Base-by-base conservation (phyloP, 169 alveolate genomes). In the Eimeria acervulina region DNA sequence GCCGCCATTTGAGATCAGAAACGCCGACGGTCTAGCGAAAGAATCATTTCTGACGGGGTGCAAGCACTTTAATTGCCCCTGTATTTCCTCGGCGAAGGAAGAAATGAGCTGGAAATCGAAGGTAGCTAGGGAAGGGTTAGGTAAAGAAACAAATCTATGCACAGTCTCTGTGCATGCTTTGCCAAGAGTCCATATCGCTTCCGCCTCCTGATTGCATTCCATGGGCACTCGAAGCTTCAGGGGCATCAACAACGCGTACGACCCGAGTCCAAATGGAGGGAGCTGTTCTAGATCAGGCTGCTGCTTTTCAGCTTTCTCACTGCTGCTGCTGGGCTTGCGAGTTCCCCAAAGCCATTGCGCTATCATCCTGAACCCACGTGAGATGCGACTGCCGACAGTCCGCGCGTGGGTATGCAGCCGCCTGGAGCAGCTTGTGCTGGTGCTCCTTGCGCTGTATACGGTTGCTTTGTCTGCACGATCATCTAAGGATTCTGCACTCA, bases 221-320 rank as follows among this genome's bases (percentile, higher is more conserved):
- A 63, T 63, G 1, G 96, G 66, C 59, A 93, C 93, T 13, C 96
- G 85, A 3, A 93, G 90, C 70, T 78, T 59, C 42, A 93, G 40
- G 7, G 96, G 96, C 92, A 93, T 93, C 63, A 93, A 26, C 70
- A 93, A 36, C 40, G 96, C 96, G 26, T 93, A 93, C 31, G 96
- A 93, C 2, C 96, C 96, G 66, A 93, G 44, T 2, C 93, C 96
- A 10, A 72, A 44, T 2, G 90, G 96, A 6, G 93, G 92, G 40
- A 40, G 70, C 84, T 88, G 66, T 31, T 85, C 70, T 15, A 31
- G 26, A 42, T 44, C 40, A 31, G 12, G 92, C 93, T 85, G 93
- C 93, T 85, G 51, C 51, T 63, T 26, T 68, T 68, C 78, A 28
- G 5, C 31, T 2, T 61, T 23, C 85, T 26, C 38, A 36, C 55